These are phyloP conservation scores for Rhynchosporium graminicola DNA, from an alignment of 2,329 filamentous ascomycete species.

Conservation along the genomic window DNA sequence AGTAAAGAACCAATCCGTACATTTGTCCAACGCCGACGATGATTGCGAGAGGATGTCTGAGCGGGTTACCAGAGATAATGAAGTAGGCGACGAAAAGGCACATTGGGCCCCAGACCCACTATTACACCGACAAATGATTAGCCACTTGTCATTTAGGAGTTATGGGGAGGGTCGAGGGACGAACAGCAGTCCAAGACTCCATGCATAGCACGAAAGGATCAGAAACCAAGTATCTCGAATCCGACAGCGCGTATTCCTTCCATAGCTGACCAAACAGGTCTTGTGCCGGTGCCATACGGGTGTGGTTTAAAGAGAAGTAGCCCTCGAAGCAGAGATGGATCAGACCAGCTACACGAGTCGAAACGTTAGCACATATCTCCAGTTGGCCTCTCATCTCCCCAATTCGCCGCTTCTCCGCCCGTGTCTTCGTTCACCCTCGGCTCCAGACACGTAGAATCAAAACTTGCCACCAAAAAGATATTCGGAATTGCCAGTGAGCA, in stretches of 20 bases:
- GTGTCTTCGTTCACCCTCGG: not conserved
- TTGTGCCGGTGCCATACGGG: constrained; percentile 44
- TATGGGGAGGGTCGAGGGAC: not conserved
- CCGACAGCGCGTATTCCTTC: constrained; percentile 60
- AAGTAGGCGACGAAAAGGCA: constrained; percentile 51
- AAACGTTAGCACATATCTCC: constrained; percentile 31
- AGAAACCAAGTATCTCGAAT: constrained; percentile 55
- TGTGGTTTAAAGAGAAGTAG: constrained; percentile 51
- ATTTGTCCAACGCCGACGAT: constrained; percentile 42
- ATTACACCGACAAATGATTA: not conserved
- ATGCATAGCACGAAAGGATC: constrained; percentile 58
- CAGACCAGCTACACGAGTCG: constrained; percentile 31
- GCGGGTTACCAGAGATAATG: constrained; percentile 47
- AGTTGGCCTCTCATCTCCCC: constrained; percentile 42
- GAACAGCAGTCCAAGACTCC: constrained; percentile 53
- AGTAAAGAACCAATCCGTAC: constrained; percentile 63
- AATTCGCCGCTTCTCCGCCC: not conserved
- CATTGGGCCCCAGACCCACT: constrained; percentile 61
- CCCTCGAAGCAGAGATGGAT: constrained; percentile 42
- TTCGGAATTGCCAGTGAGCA: constrained; percentile 23
- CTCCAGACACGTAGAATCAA: not conserved
- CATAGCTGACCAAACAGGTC: constrained; percentile 55
- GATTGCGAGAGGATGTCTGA: constrained; percentile 53
- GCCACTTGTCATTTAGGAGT: not conserved
- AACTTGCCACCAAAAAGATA: constrained; percentile 1